Percentiles rank a stretch among this genome's conserved stretches.
These are phyloP conservation scores for Phytophthora idaei DNA, from an alignment of 352 stramenopile genomes.

Conservation along the genomic window DNA sequence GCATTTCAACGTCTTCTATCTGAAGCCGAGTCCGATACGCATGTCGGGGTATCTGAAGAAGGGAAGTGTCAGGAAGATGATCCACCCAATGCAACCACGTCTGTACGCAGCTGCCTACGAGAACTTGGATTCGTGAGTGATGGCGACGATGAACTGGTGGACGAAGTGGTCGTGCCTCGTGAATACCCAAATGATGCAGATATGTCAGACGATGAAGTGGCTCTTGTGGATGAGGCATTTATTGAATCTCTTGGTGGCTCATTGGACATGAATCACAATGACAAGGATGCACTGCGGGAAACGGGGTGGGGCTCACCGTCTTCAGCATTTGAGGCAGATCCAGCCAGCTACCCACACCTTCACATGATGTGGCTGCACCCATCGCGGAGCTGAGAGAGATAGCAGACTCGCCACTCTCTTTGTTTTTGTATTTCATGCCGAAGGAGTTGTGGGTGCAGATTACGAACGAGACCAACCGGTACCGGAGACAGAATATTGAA, in stretches of 20 bases:
- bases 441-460: slow-evolving; percentile 27
- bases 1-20: background rate
- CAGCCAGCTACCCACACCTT: background rate
- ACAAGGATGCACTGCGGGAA: slow-evolving; percentile 2
- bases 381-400: background rate
- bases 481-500: slow-evolving; percentile 14
- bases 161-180: background rate
- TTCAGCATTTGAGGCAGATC: slow-evolving; percentile 4
- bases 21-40: background rate
- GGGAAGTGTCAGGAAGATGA: background rate
- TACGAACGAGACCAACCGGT: slow-evolving; percentile 26
- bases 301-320: background rate
- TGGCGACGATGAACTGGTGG: background rate
- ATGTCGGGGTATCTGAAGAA: background rate
- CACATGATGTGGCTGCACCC: background rate
- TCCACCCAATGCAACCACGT: too few species aligned
- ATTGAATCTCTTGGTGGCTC: slow-evolving; percentile 9
- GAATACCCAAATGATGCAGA: slow-evolving; percentile 1
- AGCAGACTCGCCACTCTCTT: slow-evolving; percentile 2
- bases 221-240: slow-evolving; percentile 7
- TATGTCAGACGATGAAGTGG: background rate
- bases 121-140: background rate
- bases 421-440: slow-evolving; percentile 34
- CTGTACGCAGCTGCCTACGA: background rate
- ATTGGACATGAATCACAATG: slow-evolving; percentile 1